Evolutionary conservation across 1,284 basidiomycete genomes (phyloP).

Genomic region (Ceratobasidium papillatum): DNA sequence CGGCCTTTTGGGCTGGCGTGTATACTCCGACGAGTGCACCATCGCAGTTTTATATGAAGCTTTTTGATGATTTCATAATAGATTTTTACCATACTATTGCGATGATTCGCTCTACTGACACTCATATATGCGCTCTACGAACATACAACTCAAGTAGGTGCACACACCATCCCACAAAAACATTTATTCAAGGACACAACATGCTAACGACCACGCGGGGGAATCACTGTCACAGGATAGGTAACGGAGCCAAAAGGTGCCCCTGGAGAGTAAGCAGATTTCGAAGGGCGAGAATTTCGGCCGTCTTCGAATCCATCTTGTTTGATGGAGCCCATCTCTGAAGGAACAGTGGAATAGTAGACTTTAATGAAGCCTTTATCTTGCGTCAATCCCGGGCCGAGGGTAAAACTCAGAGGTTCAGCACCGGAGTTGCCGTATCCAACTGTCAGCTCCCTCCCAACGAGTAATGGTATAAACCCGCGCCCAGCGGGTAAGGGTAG

Average conservation of each 20-base stretch:
- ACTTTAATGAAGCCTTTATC: slow-evolving; percentile 32
- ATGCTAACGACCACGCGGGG: not conserved
- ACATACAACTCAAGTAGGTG: not conserved
- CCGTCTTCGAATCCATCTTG: slow-evolving; percentile 18
- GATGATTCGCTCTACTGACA: too few species aligned
- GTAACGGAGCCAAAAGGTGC: slow-evolving; percentile 8
- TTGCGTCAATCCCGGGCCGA: not conserved
- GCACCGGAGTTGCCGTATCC: slow-evolving; percentile 27
- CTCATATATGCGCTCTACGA: not conserved
- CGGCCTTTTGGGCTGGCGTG: too few species aligned
- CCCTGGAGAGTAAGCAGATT: not conserved
- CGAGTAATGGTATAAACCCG: not conserved
- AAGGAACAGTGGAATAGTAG: slow-evolving; percentile 20
- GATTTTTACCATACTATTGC: too few species aligned
- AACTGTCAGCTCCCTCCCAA: not conserved
- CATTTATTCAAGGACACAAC: not conserved
- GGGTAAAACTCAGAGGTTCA: not conserved
- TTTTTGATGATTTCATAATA: too few species aligned
- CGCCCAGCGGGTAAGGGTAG: too few species aligned
- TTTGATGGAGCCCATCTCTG: slow-evolving; percentile 21
- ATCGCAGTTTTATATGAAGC: too few species aligned
- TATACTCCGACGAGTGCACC: too few species aligned
- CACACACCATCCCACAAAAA: not conserved
- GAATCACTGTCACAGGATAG: slow-evolving; percentile 24
- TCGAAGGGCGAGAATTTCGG: not conserved